Conservation (phyloP, 768 basidiomycete genomes). For the Hortiboletus flavorubellus region DNA sequence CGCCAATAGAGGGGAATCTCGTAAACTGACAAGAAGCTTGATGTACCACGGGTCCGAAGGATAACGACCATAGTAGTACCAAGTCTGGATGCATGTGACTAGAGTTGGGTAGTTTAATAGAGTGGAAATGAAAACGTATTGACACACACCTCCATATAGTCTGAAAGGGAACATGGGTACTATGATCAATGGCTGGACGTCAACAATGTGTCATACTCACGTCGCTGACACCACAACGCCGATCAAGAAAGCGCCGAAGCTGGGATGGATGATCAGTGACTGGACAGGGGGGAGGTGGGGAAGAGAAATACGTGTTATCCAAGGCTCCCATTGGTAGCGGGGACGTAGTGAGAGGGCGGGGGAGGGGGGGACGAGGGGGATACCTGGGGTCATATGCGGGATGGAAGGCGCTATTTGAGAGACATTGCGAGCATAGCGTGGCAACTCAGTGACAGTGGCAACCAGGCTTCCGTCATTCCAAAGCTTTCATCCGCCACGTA, state of each 20-base stretch:
- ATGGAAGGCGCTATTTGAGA: constrained; percentile 16
- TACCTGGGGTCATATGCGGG: background rate
- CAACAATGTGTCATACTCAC: constrained; percentile 35
- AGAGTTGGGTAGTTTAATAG: constrained; percentile 1
- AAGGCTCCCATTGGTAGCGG: constrained; percentile 20
- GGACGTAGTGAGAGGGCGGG: background rate
- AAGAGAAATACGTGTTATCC: constrained; percentile 37
- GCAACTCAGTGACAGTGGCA: constrained; percentile 11
- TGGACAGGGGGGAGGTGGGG: background rate
- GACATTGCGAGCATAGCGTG: constrained; percentile 9
- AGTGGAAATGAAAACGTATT: background rate
- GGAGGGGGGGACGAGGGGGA: background rate
- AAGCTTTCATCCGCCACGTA: constrained; percentile 22
- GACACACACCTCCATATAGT: constrained; percentile 46
- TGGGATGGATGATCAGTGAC: constrained; percentile 20
- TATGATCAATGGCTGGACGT: background rate
- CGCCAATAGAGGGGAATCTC: background rate
- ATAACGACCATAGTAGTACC: constrained; percentile 51
- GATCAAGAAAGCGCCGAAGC: constrained; percentile 52
- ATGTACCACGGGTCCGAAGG: constrained; percentile 51
- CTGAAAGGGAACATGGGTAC: constrained; percentile 28
- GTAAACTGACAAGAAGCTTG: constrained; percentile 42
- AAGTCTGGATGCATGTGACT: constrained; percentile 59
- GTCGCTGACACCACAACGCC: constrained; percentile 51
- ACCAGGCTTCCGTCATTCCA: constrained; percentile 22